A percentile compares a stretch with the other conserved stretches of the same genome.
Evolutionary conservation across 2,329 filamentous ascomycete genomes (phyloP).

Genomic region (Hypomyces perniciosus): DNA sequence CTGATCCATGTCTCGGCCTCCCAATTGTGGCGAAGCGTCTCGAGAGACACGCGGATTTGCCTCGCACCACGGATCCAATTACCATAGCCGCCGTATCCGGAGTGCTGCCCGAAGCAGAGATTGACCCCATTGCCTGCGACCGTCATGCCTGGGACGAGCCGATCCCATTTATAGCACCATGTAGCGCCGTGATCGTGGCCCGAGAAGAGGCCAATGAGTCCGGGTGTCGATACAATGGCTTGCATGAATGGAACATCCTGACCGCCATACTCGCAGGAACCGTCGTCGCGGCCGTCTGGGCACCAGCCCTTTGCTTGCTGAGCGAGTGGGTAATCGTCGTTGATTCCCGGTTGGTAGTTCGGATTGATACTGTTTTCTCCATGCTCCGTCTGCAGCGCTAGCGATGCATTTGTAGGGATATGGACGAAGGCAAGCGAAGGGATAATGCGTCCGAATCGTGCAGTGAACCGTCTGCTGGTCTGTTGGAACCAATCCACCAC

Average conservation of each 20-base stretch:
- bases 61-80: constrained; percentile 56
- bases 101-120: constrained; percentile 57
- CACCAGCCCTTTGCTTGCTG: constrained; percentile 42
- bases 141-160: constrained; percentile 27
- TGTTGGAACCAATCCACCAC: constrained; percentile 41
- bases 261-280: constrained; percentile 36
- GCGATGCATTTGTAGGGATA: constrained; percentile 40
- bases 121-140: constrained; percentile 39
- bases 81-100: constrained; percentile 66
- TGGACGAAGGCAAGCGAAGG: constrained; percentile 45
- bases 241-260: constrained; percentile 59
- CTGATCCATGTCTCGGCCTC: constrained; percentile 55
- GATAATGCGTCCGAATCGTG: constrained; percentile 28
- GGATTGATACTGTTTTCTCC: constrained; percentile 26
- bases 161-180: constrained; percentile 50
- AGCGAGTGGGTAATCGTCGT: constrained; percentile 37
- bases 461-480: constrained; percentile 25
- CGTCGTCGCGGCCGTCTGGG: constrained; percentile 30
- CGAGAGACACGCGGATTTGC: constrained; percentile 45
- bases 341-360: constrained; percentile 37
- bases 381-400: constrained; percentile 30
- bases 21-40: constrained; percentile 26
- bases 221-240: constrained; percentile 47
- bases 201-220: constrained; percentile 53
- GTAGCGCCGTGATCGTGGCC: constrained; percentile 62